Evolutionary conservation across 1,139 yeast species (phyloP), one percentile per base, ranked within the genome.

Genomic region (Tardiomyces depauwii): DNA sequence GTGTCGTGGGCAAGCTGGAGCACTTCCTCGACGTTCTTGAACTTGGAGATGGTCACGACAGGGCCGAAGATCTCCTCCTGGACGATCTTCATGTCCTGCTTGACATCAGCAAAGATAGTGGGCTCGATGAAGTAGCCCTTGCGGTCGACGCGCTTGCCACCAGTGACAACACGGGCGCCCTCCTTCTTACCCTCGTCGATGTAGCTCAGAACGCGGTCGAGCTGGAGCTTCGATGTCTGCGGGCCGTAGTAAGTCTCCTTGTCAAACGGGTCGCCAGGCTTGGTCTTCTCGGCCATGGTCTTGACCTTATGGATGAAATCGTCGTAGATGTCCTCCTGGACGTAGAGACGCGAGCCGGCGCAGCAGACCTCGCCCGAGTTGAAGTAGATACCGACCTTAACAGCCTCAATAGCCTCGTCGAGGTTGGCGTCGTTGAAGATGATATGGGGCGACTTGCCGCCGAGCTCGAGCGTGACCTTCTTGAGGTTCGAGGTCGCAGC

Each of bases 1-100:
- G 87, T 72, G 65, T 78, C 77, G 68, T 85, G 84, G 50, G 94
- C 93, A 61, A 74, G 67, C 47, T 66, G 69, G 54, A 85, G 65
- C 45, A 77, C 89, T 57, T 85, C 91, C 47, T 82, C 91, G 52
- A 74, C 71, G 49, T 83, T 76, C 63, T 72, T 73, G 72, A 85
- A 85, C 71, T 81, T 82, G 64, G 82, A 68, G 52, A 83, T 73
- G 47, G 86, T 76, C 52, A 83, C 82, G 53, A 85, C 91, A 43
- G 95, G 95, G 48, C 95, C 95, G 53, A 85, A 85, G 63, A 85
- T 85, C 71, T 85, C 95, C 64, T 85, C 95, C 66, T 71, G 75
- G 56, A 80, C 85, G 61, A 84, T 80, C 60, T 71, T 69, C 80
- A 79, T 79, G 59, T 74, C 70, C 62, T 78, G 80, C 44, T 68